Percentiles rank a stretch among this genome's conserved stretches.
phyloP scores from a whole-genome alignment of 345 rosid species.

The Acer saccharum region DNA sequence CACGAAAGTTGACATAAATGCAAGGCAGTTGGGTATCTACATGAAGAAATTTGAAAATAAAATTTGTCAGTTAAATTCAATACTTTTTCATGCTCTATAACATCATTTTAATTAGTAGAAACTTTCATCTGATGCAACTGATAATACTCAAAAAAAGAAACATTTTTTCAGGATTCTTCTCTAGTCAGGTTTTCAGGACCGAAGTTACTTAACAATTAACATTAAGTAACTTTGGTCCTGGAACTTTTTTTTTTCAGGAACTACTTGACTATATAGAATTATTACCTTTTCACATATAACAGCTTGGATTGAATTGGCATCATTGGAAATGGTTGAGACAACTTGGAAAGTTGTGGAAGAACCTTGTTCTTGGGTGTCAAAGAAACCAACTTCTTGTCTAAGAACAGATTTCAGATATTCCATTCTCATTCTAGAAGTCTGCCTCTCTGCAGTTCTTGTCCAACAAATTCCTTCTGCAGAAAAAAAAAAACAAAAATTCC shows the following conservation, averaged over 20 bases:
- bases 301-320: conserved; percentile 70
- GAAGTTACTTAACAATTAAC: too few relatives aligned
- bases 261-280: too few relatives aligned
- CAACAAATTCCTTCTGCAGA: conserved; percentile 70
- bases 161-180: too few relatives aligned
- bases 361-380: conserved; percentile 63
- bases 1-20: conserved; percentile 49
- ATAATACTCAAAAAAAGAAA: too few relatives aligned
- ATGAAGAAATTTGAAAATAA: not conserved
- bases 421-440: conserved; percentile 59
- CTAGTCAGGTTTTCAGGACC: too few relatives aligned
- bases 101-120: not conserved
- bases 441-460: conserved; percentile 75
- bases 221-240: too few relatives aligned
- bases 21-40: conserved; percentile 64
- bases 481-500: not conserved
- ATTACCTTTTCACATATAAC: conserved; percentile 62
- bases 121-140: not conserved
- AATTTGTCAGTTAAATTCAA: not conserved
- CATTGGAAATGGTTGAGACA: conserved; percentile 57
- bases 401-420: conserved; percentile 69
- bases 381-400: conserved; percentile 66
- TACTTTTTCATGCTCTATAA: not conserved
- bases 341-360: conserved; percentile 64
- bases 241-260: too few relatives aligned